Base-by-base conservation (phyloP, 2,329 filamentous ascomycete genomes). In the Alternaria angustiovoidea region DNA sequence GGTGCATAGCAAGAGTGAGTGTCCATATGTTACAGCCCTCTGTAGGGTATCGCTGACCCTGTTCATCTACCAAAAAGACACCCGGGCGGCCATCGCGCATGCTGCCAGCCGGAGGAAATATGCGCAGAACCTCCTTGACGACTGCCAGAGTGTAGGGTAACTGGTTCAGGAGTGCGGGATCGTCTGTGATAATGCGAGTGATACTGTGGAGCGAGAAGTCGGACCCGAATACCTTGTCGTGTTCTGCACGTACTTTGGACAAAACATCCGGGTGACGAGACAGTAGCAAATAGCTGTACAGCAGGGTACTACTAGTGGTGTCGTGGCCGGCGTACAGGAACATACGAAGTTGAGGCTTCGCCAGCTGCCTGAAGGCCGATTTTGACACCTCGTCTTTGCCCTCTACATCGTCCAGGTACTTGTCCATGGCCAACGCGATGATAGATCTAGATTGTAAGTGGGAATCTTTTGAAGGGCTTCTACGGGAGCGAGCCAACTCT, bases 311-410 rank as follows among this genome's bases (percentile, higher is more conserved):
- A 30, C 66, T 62, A 2, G 69, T 72, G 3, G 75, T 68, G 43
- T 76, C 74, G 38, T 77, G 69, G 1, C 75, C 75, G 14, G 72
- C 72, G 51, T 76, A 74, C 7, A 77, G 54, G 56, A 78, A 77
- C 0, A 71, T 57, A 8, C 70, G 71, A 52, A 77, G 18, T 39
- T 39, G 38, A 39, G 57, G 62, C 26, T 55, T 51, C 24, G 66
- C 69, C 39, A 61, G 66, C 42, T 54, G 59, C 12, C 66, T 58
- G 57, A 74, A 70, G 9, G 20, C 30, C 30, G 47, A 51, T 38
- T 51, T 32, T 11, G 47, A 51, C 30, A 51, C 20, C 16, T 49
- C 59, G 12, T 65, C 28, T 36, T 70, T 61, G 20, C 53, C 26
- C 14, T 54, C 24, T 41, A 57, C 26, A 43, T 36, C 30, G 26